Conservation (phyloP, 2,329 filamentous ascomycete species). For the Aspergillus brasiliensis region DNA sequence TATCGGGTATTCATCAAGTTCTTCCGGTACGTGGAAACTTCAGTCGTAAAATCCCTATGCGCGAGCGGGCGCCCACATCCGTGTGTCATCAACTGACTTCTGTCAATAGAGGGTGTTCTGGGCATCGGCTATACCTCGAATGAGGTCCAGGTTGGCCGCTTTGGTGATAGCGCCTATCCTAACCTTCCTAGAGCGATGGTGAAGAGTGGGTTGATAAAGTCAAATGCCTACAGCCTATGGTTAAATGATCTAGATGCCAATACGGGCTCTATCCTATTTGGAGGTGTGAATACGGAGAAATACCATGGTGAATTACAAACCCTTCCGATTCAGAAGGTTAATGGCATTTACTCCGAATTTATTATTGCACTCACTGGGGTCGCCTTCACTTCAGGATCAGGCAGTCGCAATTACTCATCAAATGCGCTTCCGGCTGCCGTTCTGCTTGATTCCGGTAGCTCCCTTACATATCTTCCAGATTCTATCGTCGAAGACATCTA, state of each 20-base stretch:
- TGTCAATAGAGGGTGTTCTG: slow-evolving; percentile 67
- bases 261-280: slow-evolving; percentile 71
- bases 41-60: not conserved
- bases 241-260: slow-evolving; percentile 69
- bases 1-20: slow-evolving; percentile 58
- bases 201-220: slow-evolving; percentile 61
- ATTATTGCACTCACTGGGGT: slow-evolving; percentile 69
- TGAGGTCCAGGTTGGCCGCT: slow-evolving; percentile 61
- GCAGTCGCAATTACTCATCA: slow-evolving; percentile 35
- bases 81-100: not conserved
- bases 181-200: slow-evolving; percentile 71
- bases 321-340: slow-evolving; percentile 63
- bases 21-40: slow-evolving; percentile 38
- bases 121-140: slow-evolving; percentile 82
- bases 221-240: slow-evolving; percentile 74
- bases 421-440: slow-evolving; percentile 41
- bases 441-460: slow-evolving; percentile 45
- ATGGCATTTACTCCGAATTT: slow-evolving; percentile 62
- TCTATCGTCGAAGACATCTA: slow-evolving; percentile 52
- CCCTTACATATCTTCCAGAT: slow-evolving; percentile 43
- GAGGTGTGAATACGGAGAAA: slow-evolving; percentile 69
- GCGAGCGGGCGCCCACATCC: not conserved
- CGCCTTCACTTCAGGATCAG: slow-evolving; percentile 35
- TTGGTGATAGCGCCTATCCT: slow-evolving; percentile 57
- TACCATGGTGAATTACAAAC: slow-evolving; percentile 66